phyloP scores from a whole-genome alignment of 495 filamentous ascomycete species.

The Penicillium waksmanii region DNA sequence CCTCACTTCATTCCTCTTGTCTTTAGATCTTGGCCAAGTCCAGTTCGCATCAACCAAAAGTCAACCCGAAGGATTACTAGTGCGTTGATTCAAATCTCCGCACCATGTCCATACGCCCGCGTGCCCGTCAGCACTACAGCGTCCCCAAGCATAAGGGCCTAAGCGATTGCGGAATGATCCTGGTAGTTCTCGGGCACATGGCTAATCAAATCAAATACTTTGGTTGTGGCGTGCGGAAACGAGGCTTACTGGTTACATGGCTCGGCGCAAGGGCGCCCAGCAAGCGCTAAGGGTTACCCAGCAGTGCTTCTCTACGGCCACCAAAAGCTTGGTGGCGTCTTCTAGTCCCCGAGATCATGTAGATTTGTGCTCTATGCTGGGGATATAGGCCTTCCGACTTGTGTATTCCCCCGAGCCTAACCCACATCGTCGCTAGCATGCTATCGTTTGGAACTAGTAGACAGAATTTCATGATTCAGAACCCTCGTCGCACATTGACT shows the following conservation, averaged over 20 bases:
- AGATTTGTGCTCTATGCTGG: neutral
- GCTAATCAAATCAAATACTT: neutral
- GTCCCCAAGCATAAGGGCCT: neutral
- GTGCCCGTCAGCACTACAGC: neutral
- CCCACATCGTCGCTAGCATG: conserved; percentile 17
- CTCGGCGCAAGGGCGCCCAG: conserved; percentile 15
- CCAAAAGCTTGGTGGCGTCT: conserved; percentile 23
- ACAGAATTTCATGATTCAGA: conserved; percentile 11
- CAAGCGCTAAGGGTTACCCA: conserved; percentile 14
- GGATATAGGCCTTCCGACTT: conserved; percentile 20
- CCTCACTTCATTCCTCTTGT: too few species aligned
- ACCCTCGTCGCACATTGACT: conserved; percentile 10
- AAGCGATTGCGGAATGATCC: neutral
- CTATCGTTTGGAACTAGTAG: conserved; percentile 12
- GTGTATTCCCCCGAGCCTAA: conserved; percentile 16
- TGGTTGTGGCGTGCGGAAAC: conserved; percentile 11
- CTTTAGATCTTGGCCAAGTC: too few species aligned
- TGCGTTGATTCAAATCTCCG: neutral
- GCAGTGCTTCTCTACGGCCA: conserved; percentile 21
- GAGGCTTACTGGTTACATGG: conserved; percentile 19
- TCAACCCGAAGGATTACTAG: too few species aligned
- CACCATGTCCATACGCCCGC: neutral
- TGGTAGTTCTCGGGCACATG: neutral
- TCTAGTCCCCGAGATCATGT: conserved; percentile 16
- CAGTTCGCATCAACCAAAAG: too few species aligned